Evolutionary conservation across 306 rosid species (phyloP).

Genomic region (Urtica urens): DNA sequence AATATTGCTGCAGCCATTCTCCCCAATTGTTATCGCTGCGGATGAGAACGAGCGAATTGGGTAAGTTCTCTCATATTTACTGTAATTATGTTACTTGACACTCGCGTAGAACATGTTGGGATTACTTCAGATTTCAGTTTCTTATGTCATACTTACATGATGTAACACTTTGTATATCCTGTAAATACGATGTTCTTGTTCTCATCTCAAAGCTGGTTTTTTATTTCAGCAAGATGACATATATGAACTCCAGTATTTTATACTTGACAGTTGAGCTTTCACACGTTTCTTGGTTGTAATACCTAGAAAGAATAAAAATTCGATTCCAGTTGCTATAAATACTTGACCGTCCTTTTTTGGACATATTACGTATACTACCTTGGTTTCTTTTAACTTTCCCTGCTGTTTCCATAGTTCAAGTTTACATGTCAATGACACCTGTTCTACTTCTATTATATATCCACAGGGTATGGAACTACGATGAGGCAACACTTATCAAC

Average conservation of each 20-base stretch:
- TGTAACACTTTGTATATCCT: too few relatives aligned
- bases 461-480: slow-evolving; percentile 92
- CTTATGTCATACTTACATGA: too few relatives aligned
- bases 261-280: too few relatives aligned
- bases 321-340: too few relatives aligned
- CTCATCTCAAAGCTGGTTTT: too few relatives aligned
- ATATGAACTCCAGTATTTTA: too few relatives aligned
- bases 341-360: background rate
- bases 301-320: too few relatives aligned
- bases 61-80: slow-evolving; percentile 19
- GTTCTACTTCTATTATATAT: too few relatives aligned
- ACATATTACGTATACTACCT: background rate
- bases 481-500: slow-evolving; percentile 68
- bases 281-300: too few relatives aligned
- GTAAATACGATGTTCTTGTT: too few relatives aligned
- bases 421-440: slow-evolving; percentile 10
- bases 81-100: background rate
- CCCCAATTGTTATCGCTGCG: slow-evolving; percentile 85
- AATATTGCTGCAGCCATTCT: slow-evolving; percentile 77
- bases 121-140: background rate
- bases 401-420: background rate
- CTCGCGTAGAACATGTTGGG: slow-evolving; percentile 6
- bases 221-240: too few relatives aligned
- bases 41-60: slow-evolving; percentile 93
- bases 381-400: background rate